Evolutionary conservation across 106 monocot species (phyloP).

Genomic region (Ottelia alismoides): DNA sequence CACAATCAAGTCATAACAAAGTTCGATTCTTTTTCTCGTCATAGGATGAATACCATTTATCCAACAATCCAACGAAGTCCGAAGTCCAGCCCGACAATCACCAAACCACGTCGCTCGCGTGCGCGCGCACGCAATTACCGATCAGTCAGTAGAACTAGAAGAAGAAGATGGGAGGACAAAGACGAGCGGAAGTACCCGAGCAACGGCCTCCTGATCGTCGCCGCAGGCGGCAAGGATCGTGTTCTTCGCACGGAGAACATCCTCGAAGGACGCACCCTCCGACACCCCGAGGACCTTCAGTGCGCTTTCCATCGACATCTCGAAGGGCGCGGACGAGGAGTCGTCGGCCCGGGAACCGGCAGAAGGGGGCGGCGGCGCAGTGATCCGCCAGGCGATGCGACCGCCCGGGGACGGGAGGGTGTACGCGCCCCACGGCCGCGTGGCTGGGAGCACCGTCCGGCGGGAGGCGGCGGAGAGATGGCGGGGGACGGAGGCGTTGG

Average conservation of each 20-base stretch:
- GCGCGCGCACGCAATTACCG: no score
- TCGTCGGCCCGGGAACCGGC: conserved; percentile 52
- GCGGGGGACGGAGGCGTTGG: background rate
- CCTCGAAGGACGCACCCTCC: conserved; percentile 84
- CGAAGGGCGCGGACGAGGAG: conserved; percentile 62
- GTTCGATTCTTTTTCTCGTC: no score
- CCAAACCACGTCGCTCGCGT: no score
- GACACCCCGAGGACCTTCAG: conserved; percentile 73
- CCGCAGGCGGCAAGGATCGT: conserved; percentile 47
- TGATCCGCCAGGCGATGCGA: conserved; percentile 4
- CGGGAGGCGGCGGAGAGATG: background rate
- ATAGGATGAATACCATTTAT: no score
- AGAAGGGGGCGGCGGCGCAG: conserved; percentile 3
- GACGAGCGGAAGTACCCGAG: conserved; percentile 35
- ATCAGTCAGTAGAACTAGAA: no score
- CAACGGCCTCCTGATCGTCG: conserved; percentile 62
- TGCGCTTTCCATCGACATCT: conserved; percentile 85
- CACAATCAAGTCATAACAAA: no score
- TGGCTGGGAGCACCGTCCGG: background rate
- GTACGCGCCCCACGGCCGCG: conserved; percentile 12
- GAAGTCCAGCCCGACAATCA: no score
- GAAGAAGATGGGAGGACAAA: background rate
- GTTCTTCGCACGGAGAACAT: conserved; percentile 87
- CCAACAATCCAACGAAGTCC: no score
- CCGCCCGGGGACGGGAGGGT: background rate